Percentiles rank a stretch among this genome's conserved stretches.
These are phyloP conservation scores for Pleurotus platypus DNA, from an alignment of 768 basidiomycete genomes.

Conservation along the genomic window DNA sequence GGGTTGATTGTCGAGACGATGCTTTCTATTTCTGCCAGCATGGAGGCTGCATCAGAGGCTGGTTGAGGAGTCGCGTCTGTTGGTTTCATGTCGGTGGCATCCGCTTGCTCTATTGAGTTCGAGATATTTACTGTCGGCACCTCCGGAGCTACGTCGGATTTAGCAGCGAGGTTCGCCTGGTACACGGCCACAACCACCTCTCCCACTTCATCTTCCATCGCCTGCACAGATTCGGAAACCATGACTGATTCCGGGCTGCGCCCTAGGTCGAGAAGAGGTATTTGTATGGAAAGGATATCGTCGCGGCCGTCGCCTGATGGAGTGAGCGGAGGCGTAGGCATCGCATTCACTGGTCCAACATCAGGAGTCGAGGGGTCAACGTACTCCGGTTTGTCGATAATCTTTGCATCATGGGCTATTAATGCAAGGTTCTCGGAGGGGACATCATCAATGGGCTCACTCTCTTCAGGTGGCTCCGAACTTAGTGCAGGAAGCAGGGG, in stretches of 20 bases:
- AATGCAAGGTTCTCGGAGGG: neutral
- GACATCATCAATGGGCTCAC: slow-evolving; percentile 1
- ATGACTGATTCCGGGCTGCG: neutral
- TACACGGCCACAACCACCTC: slow-evolving; percentile 1
- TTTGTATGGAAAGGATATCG: neutral
- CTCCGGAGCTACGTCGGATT: neutral
- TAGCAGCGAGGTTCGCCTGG: neutral
- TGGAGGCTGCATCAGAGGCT: neutral
- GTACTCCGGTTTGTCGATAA: too few relatives aligned
- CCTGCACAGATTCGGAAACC: neutral
- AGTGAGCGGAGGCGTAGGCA: slow-evolving; percentile 3
- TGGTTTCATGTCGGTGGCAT: too few relatives aligned
- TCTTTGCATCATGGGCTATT: too few relatives aligned
- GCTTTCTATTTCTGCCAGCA: neutral
- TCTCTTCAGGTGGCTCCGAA: neutral
- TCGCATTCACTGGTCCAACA: neutral
- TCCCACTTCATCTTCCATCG: slow-evolving; percentile 2
- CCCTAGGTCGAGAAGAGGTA: neutral
- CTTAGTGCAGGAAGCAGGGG: neutral
- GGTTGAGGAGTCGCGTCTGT: neutral
- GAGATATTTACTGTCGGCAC: too few relatives aligned
- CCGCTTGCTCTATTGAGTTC: too few relatives aligned
- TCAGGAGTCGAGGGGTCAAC: neutral
- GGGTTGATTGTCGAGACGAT: neutral
- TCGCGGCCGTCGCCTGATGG: neutral